These are phyloP conservation scores for Leptographium flavum DNA, from an alignment of 2,329 filamentous ascomycete species.

Conservation along the genomic window DNA sequence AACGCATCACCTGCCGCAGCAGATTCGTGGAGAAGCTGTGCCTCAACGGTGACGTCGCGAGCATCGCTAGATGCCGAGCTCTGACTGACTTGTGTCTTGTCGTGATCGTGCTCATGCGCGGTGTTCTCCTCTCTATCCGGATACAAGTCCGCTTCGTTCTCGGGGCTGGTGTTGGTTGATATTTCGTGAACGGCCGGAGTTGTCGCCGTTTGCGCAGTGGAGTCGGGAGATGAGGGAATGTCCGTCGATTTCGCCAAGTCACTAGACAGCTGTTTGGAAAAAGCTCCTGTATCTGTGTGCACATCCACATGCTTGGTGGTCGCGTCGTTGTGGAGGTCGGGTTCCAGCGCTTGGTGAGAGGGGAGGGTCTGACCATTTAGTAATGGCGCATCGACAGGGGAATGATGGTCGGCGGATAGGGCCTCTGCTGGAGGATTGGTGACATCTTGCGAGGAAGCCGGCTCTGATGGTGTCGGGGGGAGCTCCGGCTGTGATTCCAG, in stretches of 20 bases:
- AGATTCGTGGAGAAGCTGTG: conserved; percentile 30
- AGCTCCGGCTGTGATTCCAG: background rate
- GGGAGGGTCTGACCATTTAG: background rate
- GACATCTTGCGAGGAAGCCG: background rate
- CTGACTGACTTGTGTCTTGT: background rate
- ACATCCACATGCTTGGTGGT: background rate
- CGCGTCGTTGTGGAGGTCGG: background rate
- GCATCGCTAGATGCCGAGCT: background rate
- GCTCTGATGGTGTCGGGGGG: background rate
- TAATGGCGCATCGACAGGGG: background rate
- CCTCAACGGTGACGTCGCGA: conserved; percentile 21
- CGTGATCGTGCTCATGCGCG: conserved; percentile 15
- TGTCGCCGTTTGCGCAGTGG: conserved; percentile 58
- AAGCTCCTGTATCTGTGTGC: background rate
- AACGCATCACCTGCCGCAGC: conserved; percentile 13
- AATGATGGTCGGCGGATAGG: background rate
- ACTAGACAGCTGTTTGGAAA: background rate
- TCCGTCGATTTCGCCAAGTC: conserved; percentile 19
- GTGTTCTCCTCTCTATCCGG: conserved; percentile 30
- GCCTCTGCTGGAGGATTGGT: background rate
- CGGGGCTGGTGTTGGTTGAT: conserved; percentile 62
- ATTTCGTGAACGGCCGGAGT: conserved; percentile 55
- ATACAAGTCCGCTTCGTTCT: conserved; percentile 48
- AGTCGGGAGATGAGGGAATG: conserved; percentile 40
- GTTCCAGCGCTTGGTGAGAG: background rate